phyloP scores from a whole-genome alignment of 176 grass and related monocot species.

The Areca catechu region DNA sequence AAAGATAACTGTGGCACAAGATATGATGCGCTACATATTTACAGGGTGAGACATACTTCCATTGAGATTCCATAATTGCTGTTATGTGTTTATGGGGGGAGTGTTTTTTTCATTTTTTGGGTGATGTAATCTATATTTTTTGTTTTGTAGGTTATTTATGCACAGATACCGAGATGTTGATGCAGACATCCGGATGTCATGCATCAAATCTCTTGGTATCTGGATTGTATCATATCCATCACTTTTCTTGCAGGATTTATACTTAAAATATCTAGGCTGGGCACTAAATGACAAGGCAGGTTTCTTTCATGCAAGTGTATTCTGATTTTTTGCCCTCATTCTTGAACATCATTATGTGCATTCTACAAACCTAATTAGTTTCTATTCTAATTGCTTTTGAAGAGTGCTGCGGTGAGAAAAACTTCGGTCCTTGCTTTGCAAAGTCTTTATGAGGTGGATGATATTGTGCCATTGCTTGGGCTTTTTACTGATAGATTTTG shows the following conservation, averaged over 20 bases:
- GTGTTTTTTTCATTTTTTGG: neutral
- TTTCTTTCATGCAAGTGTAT: neutral
- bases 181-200: conserved; percentile 82
- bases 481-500: conserved; percentile 94
- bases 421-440: conserved; percentile 78
- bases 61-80: conserved; percentile 5
- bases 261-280: conserved; percentile 99
- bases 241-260: conserved; percentile 90
- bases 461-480: conserved; percentile 77
- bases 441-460: conserved; percentile 80
- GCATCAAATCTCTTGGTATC: conserved; percentile 83
- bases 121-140: neutral
- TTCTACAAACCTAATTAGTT: conserved; percentile 14
- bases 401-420: conserved; percentile 92
- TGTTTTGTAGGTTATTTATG: conserved; percentile 80
- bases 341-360: conserved; percentile 7
- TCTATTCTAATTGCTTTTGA: conserved; percentile 19
- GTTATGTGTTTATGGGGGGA: neutral
- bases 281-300: conserved; percentile 97
- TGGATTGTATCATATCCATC: conserved; percentile 93
- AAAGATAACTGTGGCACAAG: conserved; percentile 73
- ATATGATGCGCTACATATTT: conserved; percentile 93
- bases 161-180: conserved; percentile 97
- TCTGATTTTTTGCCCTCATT: too few relatives aligned
- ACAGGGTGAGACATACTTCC: conserved; percentile 49